These are phyloP conservation scores for Apiotrichum mycotoxinovorans DNA, from an alignment of 1,284 basidiomycete genomes.

Conservation along the genomic window DNA sequence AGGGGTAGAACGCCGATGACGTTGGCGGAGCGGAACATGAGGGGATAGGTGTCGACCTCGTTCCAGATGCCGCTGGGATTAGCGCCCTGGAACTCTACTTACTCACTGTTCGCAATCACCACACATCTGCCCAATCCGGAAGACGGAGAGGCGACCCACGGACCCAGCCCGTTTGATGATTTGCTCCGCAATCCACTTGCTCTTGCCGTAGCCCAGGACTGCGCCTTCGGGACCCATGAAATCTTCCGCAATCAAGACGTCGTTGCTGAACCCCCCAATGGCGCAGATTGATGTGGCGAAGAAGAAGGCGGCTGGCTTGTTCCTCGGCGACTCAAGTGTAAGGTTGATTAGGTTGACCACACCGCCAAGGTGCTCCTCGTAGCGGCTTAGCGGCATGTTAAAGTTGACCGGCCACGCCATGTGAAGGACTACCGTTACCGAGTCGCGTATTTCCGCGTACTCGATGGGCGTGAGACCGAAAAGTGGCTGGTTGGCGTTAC, in stretches of 20 bases:
- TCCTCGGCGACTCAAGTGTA: constrained; percentile 24
- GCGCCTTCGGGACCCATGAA: constrained; percentile 16
- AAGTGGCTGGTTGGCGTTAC: constrained; percentile 39
- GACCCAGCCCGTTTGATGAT: constrained; percentile 52
- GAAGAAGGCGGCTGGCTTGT: constrained; percentile 54
- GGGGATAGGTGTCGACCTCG: constrained; percentile 56
- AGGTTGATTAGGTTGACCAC: constrained; percentile 57
- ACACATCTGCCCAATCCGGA: constrained; percentile 54
- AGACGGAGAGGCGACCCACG: constrained; percentile 23
- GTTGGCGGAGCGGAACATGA: constrained; percentile 52
- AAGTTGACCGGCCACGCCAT: constrained; percentile 49
- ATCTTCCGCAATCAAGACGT: constrained; percentile 26
- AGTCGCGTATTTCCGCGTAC: constrained; percentile 45
- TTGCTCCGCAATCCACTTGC: constrained; percentile 64
- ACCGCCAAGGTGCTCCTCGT: constrained; percentile 56
- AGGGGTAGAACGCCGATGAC: constrained; percentile 54
- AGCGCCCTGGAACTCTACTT: constrained; percentile 58
- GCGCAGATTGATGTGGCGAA: constrained; percentile 58
- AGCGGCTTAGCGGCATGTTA: constrained; percentile 51
- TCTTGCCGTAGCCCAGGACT: constrained; percentile 58
- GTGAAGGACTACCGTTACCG: constrained; percentile 51
- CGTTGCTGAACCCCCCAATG: constrained; percentile 23
- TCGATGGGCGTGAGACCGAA: constrained; percentile 51
- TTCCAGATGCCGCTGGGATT: constrained; percentile 59
- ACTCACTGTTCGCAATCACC: constrained; percentile 59